Conservation (phyloP, 2,329 filamentous ascomycete species). For the Trichoderma pleuroti region DNA sequence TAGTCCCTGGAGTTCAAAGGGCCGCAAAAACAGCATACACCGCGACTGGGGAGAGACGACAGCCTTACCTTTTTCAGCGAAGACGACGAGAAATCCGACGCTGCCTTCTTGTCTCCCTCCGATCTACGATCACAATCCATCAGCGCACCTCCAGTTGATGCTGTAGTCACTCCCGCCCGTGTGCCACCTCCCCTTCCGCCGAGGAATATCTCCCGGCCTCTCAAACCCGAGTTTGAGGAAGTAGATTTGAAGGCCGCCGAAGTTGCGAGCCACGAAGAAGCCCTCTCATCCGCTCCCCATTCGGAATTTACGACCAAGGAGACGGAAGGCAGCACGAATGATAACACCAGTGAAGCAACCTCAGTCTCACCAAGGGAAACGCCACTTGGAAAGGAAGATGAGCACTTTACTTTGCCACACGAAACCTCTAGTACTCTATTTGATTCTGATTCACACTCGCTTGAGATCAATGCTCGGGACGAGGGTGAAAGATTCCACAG, state of each 20-base stretch:
- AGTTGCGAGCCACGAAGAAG: neutral
- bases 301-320: neutral
- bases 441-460: constrained; percentile 8
- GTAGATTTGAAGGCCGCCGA: neutral
- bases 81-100: constrained; percentile 8
- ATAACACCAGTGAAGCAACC: neutral
- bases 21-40: neutral
- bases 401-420: neutral
- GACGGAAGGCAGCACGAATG: neutral
- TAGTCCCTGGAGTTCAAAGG: constrained; percentile 10
- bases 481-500: neutral
- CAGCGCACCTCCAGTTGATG: neutral
- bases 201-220: neutral
- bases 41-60: constrained; percentile 9
- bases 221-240: constrained; percentile 3
- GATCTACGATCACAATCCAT: neutral
- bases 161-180: neutral
- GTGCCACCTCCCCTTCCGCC: constrained; percentile 7
- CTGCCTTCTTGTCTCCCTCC: neutral
- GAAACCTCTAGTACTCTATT: neutral
- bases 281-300: neutral
- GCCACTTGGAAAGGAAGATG: neutral
- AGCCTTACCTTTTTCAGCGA: constrained; percentile 6
- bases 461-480: neutral
- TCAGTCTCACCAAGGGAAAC: neutral